Base-by-base conservation (phyloP, 2,329 filamentous ascomycete genomes). In the Fusarium robinianum region DNA sequence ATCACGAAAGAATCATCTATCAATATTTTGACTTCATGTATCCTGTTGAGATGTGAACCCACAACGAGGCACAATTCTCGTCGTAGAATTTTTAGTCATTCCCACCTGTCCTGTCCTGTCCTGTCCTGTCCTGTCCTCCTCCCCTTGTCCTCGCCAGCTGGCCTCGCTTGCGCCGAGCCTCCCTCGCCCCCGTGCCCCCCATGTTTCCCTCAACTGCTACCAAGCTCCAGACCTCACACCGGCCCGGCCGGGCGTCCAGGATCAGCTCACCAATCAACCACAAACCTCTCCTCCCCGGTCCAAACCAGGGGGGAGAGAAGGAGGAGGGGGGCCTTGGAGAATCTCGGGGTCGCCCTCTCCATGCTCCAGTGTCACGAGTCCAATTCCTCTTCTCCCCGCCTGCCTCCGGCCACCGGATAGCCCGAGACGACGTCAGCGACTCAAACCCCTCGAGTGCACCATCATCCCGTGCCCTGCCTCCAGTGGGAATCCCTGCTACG, bases 341-440 rank as follows among this genome's bases (percentile, higher is more conserved):
- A n/a, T n/a, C n/a, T 29, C 29, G 36, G 12, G 23, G 14, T 32
- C 26, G n/a, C 48, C 41, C 36, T 37, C 42, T 51, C 47, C 22
- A 43, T 12, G 22, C 16, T 37, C 22, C 39, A 41, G n/a, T 16
- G 4, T 16, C 27, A 30, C 14, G 14, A 8, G 10, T 30, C 14
- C 27, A 12, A 32, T 14, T 32, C 55, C 51, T 55, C 35, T 31
- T 47, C 51, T 51, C 29, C 29, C 14, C 9, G 33, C 15, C 26
- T 48, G 8, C 42, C 51, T 45, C 51, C 35, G 38, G 38, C 33
- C 16, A 43, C 38, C 36, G 16, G 35, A 15, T 36, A 34, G 26
- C 33, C 36, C 41, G 39, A n/a, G 42, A 32, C 51, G 51, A 53
- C 51, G 51, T 53, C 51, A 55, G 39, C n/a, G n/a, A n/a, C n/a